These are phyloP conservation scores for Tricholoma saponaceum DNA, from an alignment of 768 basidiomycete genomes.

Conservation along the genomic window DNA sequence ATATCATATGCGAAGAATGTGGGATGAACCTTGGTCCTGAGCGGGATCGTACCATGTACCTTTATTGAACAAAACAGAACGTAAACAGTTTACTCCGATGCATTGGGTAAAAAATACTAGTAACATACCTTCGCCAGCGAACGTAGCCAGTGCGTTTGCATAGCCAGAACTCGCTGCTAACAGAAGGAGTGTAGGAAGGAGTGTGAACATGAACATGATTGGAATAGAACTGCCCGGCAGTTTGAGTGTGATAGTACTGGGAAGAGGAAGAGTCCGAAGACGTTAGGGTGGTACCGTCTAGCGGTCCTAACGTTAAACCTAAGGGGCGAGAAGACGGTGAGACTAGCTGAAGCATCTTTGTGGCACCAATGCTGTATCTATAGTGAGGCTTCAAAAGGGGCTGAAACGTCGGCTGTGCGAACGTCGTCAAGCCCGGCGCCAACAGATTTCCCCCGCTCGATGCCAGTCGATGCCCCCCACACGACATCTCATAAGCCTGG, in stretches of 20 bases:
- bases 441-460: too few species aligned
- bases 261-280: background rate
- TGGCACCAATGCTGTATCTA: background rate
- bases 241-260: background rate
- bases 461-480: too few species aligned
- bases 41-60: background rate
- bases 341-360: background rate
- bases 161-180: background rate
- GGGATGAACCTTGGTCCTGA: background rate
- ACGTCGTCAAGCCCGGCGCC: too few species aligned
- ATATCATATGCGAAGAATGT: background rate
- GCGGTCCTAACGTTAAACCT: background rate
- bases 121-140: slow-evolving; percentile 2
- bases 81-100: background rate
- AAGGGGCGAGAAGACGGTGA: background rate
- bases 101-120: background rate
- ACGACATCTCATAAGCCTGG: too few species aligned
- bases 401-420: too few species aligned
- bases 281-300: background rate
- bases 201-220: background rate
- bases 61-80: background rate
- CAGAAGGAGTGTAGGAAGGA: background rate
- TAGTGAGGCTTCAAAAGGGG: background rate
- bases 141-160: background rate
- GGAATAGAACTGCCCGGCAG: background rate